Percentiles rank a stretch among this genome's conserved stretches.
Conservation (phyloP, 106 monocot genomes). For the Acorus gramineus region DNA sequence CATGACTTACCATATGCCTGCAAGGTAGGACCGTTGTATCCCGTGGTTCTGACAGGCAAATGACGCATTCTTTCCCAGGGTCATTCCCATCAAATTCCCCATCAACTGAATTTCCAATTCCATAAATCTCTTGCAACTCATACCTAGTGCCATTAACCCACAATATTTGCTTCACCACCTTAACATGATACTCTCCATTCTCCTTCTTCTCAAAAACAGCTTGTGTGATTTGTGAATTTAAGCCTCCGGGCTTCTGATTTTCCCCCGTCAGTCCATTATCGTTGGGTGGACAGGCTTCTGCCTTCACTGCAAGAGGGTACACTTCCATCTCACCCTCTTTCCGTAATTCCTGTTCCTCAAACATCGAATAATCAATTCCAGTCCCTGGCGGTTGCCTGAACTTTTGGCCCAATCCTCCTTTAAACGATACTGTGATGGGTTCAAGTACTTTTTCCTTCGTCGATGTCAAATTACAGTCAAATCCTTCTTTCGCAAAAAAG, state of each 20-base stretch:
- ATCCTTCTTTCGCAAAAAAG: conserved; percentile 65
- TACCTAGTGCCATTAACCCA: conserved; percentile 47
- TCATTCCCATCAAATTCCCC: conserved; percentile 51
- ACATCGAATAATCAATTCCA: conserved; percentile 44
- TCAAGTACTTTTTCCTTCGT: conserved; percentile 21
- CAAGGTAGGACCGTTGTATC: conserved; percentile 75
- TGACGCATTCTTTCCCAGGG: conserved; percentile 69
- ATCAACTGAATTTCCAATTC: conserved; percentile 66
- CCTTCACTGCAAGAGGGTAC: conserved; percentile 50
- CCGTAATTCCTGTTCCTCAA: conserved; percentile 38
- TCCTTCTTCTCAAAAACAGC: conserved; percentile 61
- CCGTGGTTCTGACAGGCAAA: conserved; percentile 62
- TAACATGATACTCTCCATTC: conserved; percentile 33
- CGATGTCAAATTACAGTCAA: conserved; percentile 32
- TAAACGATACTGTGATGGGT: conserved; percentile 45
- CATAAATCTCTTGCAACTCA: conserved; percentile 72
- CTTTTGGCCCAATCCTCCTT: conserved; percentile 54
- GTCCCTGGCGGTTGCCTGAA: conserved; percentile 55
- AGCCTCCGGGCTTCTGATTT: conserved; percentile 11
- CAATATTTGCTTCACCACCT: conserved; percentile 50
- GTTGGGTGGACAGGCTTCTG: conserved; percentile 35
- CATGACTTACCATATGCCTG: conserved; percentile 53
- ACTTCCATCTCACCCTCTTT: conserved; percentile 38
- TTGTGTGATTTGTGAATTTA: conserved; percentile 62
- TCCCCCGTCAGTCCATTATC: conserved; percentile 7